These are phyloP conservation scores for Salix suchowensis DNA, from an alignment of 345 rosid species.

Conservation along the genomic window DNA sequence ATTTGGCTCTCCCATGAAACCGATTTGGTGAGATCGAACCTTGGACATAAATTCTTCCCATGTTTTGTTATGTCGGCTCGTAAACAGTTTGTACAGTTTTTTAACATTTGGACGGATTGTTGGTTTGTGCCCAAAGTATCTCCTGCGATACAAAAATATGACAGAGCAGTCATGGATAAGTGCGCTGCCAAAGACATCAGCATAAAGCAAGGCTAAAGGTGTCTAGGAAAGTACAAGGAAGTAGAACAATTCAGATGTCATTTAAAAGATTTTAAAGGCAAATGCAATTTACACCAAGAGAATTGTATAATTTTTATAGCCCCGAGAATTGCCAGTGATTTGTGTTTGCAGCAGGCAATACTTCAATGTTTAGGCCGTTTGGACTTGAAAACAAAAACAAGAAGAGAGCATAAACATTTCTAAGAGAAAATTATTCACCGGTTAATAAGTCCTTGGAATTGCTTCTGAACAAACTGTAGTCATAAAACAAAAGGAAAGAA, in stretches of 20 bases:
- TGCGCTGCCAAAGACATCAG: not conserved
- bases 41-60: slow-evolving; percentile 78
- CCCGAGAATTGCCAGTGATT: not conserved
- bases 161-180: not conserved
- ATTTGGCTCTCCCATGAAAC: slow-evolving; percentile 86
- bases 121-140: slow-evolving; percentile 88
- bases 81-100: slow-evolving; percentile 61
- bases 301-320: not conserved
- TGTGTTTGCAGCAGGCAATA: not conserved
- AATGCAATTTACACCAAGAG: not conserved
- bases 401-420: not conserved
- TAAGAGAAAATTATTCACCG: not conserved
- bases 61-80: slow-evolving; percentile 57
- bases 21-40: slow-evolving; percentile 53
- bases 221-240: not conserved
- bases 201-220: not conserved
- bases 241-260: not conserved
- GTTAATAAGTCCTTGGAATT: not conserved
- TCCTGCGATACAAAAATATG: slow-evolving; percentile 38
- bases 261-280: not conserved
- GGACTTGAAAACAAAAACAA: not conserved
- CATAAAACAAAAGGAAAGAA: not conserved
- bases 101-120: slow-evolving; percentile 83
- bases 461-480: not conserved
- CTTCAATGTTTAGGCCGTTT: not conserved